Evolutionary conservation across 176 grass and related monocot genomes (phyloP).

Genomic region (Cenchrus purpureus): DNA sequence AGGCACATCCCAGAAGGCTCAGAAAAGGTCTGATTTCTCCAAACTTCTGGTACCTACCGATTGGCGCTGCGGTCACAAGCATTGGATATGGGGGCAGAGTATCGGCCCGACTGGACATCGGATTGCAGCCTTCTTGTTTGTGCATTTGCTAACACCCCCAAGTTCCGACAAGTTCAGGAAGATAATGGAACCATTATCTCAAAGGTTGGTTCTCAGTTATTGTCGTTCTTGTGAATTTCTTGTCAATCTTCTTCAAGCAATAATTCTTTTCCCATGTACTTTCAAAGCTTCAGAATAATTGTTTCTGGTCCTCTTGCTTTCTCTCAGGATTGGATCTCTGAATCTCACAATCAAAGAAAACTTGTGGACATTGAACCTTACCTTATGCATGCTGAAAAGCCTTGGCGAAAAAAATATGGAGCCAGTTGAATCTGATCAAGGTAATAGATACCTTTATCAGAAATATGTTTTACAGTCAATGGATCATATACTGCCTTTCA

Average conservation of each 20-base stretch:
- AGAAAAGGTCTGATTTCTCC: slow-evolving; percentile 54
- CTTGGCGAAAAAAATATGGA: slow-evolving; percentile 71
- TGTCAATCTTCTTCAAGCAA: neutral
- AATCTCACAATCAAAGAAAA: slow-evolving; percentile 77
- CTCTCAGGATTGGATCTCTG: slow-evolving; percentile 79
- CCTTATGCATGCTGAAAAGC: slow-evolving; percentile 93
- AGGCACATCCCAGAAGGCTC: slow-evolving; percentile 25
- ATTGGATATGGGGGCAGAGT: slow-evolving; percentile 88
- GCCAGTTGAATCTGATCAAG: slow-evolving; percentile 54
- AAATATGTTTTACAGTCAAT: slow-evolving; percentile 9
- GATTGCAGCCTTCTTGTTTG: slow-evolving; percentile 93
- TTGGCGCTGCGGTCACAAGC: slow-evolving; percentile 62
- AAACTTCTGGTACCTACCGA: slow-evolving; percentile 64
- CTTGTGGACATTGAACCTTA: slow-evolving; percentile 87
- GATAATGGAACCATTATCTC: slow-evolving; percentile 85
- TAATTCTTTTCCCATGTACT: neutral
- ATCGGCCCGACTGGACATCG: slow-evolving; percentile 75
- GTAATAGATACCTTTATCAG: slow-evolving; percentile 40
- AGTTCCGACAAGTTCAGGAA: slow-evolving; percentile 77
- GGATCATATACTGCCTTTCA: neutral
- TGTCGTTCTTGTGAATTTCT: neutral
- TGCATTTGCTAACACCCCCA: slow-evolving; percentile 85
- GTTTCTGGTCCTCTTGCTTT: slow-evolving; percentile 18
- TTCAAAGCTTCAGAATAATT: neutral
- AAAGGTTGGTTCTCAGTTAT: slow-evolving; percentile 56